Conservation (phyloP, 306 rosid genomes). For the Cicer bijugum region DNA sequence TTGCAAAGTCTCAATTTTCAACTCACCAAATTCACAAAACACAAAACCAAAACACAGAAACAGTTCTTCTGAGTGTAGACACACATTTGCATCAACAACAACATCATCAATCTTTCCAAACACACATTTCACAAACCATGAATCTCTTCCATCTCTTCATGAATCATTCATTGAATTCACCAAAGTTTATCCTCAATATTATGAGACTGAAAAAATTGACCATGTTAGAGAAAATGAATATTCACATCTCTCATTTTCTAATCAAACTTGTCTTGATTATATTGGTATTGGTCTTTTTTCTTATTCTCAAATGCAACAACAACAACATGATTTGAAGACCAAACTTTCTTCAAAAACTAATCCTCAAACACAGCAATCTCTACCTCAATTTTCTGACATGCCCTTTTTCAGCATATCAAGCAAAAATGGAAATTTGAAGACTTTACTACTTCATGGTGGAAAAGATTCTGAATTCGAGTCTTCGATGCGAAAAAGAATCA, state of each 20-base stretch:
- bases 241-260: conserved; percentile 62
- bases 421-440: conserved; percentile 72
- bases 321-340: not conserved
- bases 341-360: conserved; percentile 38
- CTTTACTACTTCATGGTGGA: conserved; percentile 71
- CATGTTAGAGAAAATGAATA: conserved; percentile 70
- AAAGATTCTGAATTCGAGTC: conserved; percentile 72
- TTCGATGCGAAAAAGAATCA: conserved; percentile 68
- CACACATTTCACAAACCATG: conserved; percentile 80
- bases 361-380: conserved; percentile 35
- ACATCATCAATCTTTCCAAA: conserved; percentile 74
- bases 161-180: conserved; percentile 72
- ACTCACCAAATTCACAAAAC: conserved; percentile 42
- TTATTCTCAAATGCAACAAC: conserved; percentile 56
- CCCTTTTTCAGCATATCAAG: conserved; percentile 77
- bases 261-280: conserved; percentile 80
- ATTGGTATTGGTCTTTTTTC: conserved; percentile 95
- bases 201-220: conserved; percentile 66
- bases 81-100: conserved; percentile 62
- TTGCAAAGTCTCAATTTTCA: conserved; percentile 62
- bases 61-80: conserved; percentile 68
- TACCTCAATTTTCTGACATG: conserved; percentile 45
- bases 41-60: conserved; percentile 49
- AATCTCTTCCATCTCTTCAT: conserved; percentile 73
- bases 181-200: conserved; percentile 69